Evolutionary conservation across 169 alveolate genomes (phyloP), one percentile per base, ranked within the genome.

Genomic region (Plasmodium adleri): DNA sequence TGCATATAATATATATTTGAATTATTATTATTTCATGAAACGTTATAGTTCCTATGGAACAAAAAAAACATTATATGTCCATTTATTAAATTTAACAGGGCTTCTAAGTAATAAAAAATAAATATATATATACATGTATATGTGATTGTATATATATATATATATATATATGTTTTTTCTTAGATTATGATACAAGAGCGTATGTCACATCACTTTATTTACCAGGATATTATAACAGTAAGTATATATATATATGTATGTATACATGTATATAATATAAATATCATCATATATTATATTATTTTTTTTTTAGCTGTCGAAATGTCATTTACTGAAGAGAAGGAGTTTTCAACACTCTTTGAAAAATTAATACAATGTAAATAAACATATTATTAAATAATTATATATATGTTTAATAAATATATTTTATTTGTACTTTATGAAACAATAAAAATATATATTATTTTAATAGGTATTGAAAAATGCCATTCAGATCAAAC

Each of bases 151-250:
- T 20, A 20, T 20, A 20, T 20, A 20, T 49, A 6, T 63, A 26
- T 63, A 5, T 15, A 9, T 15, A 22, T 28, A 5, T 63, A 26
- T 22, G n/a, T 39, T 45, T 60, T 3, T 62, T 54, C 12, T 24
- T 52, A 74, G 88, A 60, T 49, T 43, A 62, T 45, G 66, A 62
- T n/a, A 62, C 15, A 5, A 63, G 7, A 67, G 88, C 88, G 1
- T 74, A 60, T 59, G 88, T 62, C n/a, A 49, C 67, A 22, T 60
- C 88, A 12, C 24, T 74, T 15, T 74, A 74, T 28, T 28, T 74
- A n/a, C 88, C 88, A 2, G 88, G 88, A 60, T 74, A 74, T 47
- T 62, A 74, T 15, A 74, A 74, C 32, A 66, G 88, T 74, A 60
- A n/a, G 0, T 9, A 49, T 12, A 49, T 49, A 49, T 9, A 49